Evolutionary conservation across 129 eudicot genomes (phyloP), one percentile per base, ranked within the genome.

Genomic region (Ambrosia artemisiifolia): DNA sequence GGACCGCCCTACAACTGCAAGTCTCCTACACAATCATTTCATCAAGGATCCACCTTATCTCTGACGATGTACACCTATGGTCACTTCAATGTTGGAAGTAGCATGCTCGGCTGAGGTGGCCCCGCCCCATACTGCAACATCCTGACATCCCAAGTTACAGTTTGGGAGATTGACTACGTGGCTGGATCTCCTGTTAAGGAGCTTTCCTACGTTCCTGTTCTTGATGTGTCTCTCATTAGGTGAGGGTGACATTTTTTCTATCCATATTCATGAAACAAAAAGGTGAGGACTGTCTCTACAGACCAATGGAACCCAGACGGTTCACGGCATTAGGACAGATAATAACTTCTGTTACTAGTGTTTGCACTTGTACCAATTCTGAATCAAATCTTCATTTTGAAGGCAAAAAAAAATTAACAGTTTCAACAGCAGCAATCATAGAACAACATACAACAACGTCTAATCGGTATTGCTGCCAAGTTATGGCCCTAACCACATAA

Each of bases 381-480:
- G 19, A 61, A 33, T 3, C 66, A 33, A 30, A 12, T 60, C 65
- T 63, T 63, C 68, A 36, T 36, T 36, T n/a, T 33, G 67, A 34
- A 61, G 20, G 44, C 47, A 63, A 63, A 36, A 54, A 54, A 76
- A 75, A 19, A 20, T 5, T 20, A 57, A 30, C 33, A 19, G 44
- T 76, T 59, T 47, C 18, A 61, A 77, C 48, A 54, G 65, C 30
- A 66, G 7, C 65, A 71, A 69, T 69, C 19, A 69, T 77, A 48
- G 35, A 69, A 77, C 67, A 59, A 36, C 75, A 69, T 44, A 30
- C 34, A 43, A 44, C 54, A 60, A 68, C 60, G 9, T 33, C 71
- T 76, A 76, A 68, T 11, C 28, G 60, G 62, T 68, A 76, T 67
- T 68, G 75, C 9, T 46, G 69, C 75, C 75, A 57, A 55, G 57